phyloP scores from a whole-genome alignment of 305 asterid species.

The Petunia hybrid region DNA sequence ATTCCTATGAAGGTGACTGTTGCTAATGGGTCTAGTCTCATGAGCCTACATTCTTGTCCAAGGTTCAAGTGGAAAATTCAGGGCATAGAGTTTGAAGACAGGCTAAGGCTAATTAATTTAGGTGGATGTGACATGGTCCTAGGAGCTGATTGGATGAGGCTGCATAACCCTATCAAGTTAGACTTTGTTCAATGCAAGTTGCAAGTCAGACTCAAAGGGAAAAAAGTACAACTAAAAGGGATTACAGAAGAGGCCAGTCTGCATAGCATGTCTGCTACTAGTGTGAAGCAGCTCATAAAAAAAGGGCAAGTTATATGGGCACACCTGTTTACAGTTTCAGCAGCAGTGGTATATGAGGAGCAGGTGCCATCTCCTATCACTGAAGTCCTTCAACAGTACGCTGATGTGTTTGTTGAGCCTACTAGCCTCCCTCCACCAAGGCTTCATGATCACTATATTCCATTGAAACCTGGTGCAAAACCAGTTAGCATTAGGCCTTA shows the following conservation, averaged over 20 bases:
- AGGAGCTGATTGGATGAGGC: neutral
- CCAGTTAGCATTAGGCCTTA: too few relatives aligned
- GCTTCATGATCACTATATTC: neutral
- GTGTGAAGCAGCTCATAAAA: too few relatives aligned
- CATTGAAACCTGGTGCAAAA: neutral
- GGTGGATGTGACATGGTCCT: neutral
- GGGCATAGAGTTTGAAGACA: too few relatives aligned
- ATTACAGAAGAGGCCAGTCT: neutral
- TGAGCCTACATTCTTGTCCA: neutral
- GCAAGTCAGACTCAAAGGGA: neutral
- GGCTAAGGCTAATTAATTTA: too few relatives aligned
- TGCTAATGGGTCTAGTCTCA: neutral
- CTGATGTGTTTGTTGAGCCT: neutral
- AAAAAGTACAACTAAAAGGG: neutral
- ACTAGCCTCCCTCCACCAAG: neutral
- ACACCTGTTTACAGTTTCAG: too few relatives aligned
- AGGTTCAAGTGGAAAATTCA: too few relatives aligned
- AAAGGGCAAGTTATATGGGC: neutral
- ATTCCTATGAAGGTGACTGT: neutral
- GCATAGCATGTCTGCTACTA: too few relatives aligned
- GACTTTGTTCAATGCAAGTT: too few relatives aligned
- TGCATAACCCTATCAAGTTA: neutral
- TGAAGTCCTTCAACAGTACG: neutral
- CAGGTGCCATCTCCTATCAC: too few relatives aligned
- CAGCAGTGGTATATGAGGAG: too few relatives aligned